Evolutionary conservation across 208 protist species (phyloP).

Genomic region (Leishmania tropica): DNA sequence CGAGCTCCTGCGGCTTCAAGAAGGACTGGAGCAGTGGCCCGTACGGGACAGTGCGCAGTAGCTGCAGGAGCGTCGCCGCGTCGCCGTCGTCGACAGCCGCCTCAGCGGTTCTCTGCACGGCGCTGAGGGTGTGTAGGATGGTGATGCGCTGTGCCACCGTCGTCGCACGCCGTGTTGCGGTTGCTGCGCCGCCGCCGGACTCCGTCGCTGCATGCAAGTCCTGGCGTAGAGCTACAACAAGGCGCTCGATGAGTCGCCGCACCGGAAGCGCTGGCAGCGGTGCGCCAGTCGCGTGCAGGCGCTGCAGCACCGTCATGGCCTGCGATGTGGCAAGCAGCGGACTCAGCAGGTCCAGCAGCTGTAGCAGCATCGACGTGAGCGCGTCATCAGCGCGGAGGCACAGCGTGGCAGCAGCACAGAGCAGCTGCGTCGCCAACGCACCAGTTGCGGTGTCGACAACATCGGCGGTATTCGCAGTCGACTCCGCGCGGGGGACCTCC

Average conservation of each 20-base stretch:
- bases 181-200: background rate
- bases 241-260: slow-evolving; percentile 27
- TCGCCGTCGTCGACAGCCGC: slow-evolving; percentile 23
- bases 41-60: slow-evolving; percentile 26
- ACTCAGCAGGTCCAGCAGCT: slow-evolving; percentile 36
- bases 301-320: slow-evolving; percentile 27
- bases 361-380: slow-evolving; percentile 46
- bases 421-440: slow-evolving; percentile 39
- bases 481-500: background rate
- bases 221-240: slow-evolving; percentile 21
- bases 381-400: slow-evolving; percentile 48
- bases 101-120: slow-evolving; percentile 17
- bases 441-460: slow-evolving; percentile 21
- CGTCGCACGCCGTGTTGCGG: background rate
- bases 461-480: background rate
- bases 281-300: slow-evolving; percentile 27
- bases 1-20: slow-evolving; percentile 9
- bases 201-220: background rate
- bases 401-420: slow-evolving; percentile 47
- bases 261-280: slow-evolving; percentile 25
- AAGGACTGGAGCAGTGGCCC: slow-evolving; percentile 11
- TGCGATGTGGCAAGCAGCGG: slow-evolving; percentile 39
- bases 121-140: slow-evolving; percentile 23
- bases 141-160: slow-evolving; percentile 14
- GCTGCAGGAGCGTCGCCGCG: slow-evolving; percentile 13